Percentiles rank a stretch among this genome's conserved stretches.
phyloP scores from a whole-genome alignment of 495 filamentous ascomycete genomes.

The Aspergillus indologenus region DNA sequence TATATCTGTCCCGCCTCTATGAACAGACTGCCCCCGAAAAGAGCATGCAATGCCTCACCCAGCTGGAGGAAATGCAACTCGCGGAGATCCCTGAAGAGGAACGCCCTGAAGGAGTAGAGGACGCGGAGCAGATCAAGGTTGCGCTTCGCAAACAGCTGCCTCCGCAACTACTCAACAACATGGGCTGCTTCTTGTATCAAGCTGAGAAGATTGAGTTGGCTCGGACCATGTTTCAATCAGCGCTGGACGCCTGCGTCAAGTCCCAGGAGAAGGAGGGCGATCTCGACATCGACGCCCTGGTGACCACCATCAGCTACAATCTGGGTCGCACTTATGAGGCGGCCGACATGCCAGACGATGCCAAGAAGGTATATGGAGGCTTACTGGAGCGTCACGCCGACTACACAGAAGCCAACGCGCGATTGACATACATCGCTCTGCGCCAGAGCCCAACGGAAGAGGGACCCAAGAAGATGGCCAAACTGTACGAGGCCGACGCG shows the following conservation, averaged over 20 bases:
- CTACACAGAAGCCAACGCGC: slow-evolving; percentile 85
- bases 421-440: slow-evolving; percentile 84
- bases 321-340: slow-evolving; percentile 95
- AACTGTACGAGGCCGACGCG: slow-evolving; percentile 75
- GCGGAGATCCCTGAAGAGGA: slow-evolving; percentile 68
- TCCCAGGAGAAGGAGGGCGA: slow-evolving; percentile 57
- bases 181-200: slow-evolving; percentile 91
- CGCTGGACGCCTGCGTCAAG: slow-evolving; percentile 78
- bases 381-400: slow-evolving; percentile 77
- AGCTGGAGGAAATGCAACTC: slow-evolving; percentile 83
- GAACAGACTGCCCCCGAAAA: slow-evolving; percentile 82
- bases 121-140: slow-evolving; percentile 55
- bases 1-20: slow-evolving; percentile 89
- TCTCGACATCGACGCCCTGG: slow-evolving; percentile 80
- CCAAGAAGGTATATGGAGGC: slow-evolving; percentile 81
- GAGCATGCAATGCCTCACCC: slow-evolving; percentile 82
- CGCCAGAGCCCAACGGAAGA: slow-evolving; percentile 80
- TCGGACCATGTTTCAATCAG: slow-evolving; percentile 83
- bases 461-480: slow-evolving; percentile 76
- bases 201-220: slow-evolving; percentile 75
- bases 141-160: slow-evolving; percentile 70
- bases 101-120: slow-evolving; percentile 62
- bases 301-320: slow-evolving; percentile 94
- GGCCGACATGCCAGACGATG: slow-evolving; percentile 73
- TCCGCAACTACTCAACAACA: slow-evolving; percentile 93